Evolutionary conservation across 1,284 basidiomycete genomes (phyloP).

Genomic region (Stereum hirsutum): DNA sequence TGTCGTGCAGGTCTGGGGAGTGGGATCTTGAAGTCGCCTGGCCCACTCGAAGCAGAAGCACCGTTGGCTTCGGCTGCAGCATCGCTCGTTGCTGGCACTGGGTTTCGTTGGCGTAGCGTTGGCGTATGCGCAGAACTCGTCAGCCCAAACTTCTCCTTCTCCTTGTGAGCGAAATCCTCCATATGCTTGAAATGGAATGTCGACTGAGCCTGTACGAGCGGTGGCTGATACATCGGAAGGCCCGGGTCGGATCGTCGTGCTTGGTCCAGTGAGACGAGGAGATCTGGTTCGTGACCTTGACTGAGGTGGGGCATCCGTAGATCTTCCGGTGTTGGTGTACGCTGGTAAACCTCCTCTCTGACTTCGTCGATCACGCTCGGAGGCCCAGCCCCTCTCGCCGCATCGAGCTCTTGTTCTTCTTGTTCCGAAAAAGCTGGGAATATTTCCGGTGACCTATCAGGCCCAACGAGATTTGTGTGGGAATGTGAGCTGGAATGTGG

Average conservation of each 20-base stretch:
- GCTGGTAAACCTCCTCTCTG: conserved; percentile 5
- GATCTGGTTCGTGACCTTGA: conserved; percentile 36
- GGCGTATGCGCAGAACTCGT: conserved; percentile 25
- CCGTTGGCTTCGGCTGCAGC: neutral
- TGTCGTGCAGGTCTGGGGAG: conserved; percentile 43
- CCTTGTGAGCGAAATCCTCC: conserved; percentile 73
- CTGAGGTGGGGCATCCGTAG: conserved; percentile 21
- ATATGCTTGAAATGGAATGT: conserved; percentile 71
- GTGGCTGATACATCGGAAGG: conserved; percentile 56
- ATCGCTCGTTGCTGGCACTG: neutral
- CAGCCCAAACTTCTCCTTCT: conserved; percentile 54
- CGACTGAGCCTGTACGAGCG: conserved; percentile 26
- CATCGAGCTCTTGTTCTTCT: conserved; percentile 35
- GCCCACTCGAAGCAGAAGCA: conserved; percentile 1
- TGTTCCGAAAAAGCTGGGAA: conserved; percentile 32
- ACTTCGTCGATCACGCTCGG: conserved; percentile 8
- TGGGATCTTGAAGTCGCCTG: conserved; percentile 17
- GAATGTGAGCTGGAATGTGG: conserved; percentile 8
- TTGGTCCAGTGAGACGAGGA: conserved; percentile 25
- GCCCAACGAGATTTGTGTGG: too few relatives aligned
- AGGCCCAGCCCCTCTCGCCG: conserved; percentile 26
- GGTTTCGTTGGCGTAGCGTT: conserved; percentile 7
- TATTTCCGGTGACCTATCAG: too few relatives aligned
- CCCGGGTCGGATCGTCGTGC: conserved; percentile 22
- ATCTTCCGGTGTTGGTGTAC: conserved; percentile 5